Base-by-base conservation (phyloP, 2,329 filamentous ascomycete species). In the Venturia effusa region DNA sequence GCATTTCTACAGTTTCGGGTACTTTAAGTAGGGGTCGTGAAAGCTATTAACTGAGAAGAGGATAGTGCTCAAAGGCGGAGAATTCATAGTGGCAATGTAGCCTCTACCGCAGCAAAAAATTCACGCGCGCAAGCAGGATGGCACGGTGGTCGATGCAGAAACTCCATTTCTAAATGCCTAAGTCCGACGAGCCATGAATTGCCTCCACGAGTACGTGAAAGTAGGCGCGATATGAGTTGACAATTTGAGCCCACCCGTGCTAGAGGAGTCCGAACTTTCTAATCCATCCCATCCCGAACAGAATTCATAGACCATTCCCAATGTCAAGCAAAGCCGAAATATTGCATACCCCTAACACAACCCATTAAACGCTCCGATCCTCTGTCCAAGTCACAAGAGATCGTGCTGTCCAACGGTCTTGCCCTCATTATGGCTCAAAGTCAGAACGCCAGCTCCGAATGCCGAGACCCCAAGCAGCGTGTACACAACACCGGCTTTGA, bases 401-500 rank as follows among this genome's bases (percentile, higher is more conserved):
- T 63, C 61, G 4, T 17, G 0, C 48, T 63, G 61, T 13, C 4
- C n/a, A 32, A 63, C 34, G 8, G 43, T 39, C 45, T 41, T 37
- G 19, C 48, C 61, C 27, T 59, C 61, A 19, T 63, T 63, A 22
- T 30, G 24, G 24, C 19, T 32, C 34, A 63, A 22, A 19, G 41
- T 51, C 30, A 61, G 22, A 37, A 45, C 61, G 1, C 55, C 62
- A 54, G 54, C 62, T 22, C 62, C 62, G 30, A 61, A 5, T 7
- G 37, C 55, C 22, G 54, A 40, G 24, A 64, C 55, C 37, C 62
- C 62, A 51, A 64, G 54, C 55, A 64, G 30, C 13, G 62, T 61
- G 30, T 61, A 64, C 32, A 64, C 62, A 8, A 64, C 62, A 1
- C 62, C 62, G 37, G 62, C 62, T 37, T 64, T 64, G 62, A 64